A percentile compares a stretch with the other conserved stretches of the same genome.
phyloP scores from a whole-genome alignment of 768 basidiomycete species.

The Multifurca ochricompacta region DNA sequence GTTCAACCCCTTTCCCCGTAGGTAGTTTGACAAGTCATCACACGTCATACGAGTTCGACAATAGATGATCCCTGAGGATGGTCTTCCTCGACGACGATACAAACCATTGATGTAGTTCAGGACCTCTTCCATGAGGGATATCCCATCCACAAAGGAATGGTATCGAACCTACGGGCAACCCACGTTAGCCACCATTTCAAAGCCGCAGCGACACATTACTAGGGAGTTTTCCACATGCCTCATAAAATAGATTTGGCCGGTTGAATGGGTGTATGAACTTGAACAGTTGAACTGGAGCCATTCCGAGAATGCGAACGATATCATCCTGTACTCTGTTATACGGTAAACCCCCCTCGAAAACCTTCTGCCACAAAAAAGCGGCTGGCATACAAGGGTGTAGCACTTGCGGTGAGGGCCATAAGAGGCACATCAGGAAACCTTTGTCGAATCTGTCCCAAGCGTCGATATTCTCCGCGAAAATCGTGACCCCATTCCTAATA shows the following conservation, averaged over 20 bases:
- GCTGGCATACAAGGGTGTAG: constrained; percentile 60
- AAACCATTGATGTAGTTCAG: constrained; percentile 57
- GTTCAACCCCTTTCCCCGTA: constrained; percentile 59
- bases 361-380: too few species aligned
- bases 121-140: constrained; percentile 55
- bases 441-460: constrained; percentile 61
- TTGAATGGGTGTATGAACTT: constrained; percentile 76
- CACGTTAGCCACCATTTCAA: background rate
- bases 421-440: constrained; percentile 65
- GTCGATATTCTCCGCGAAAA: constrained; percentile 67
- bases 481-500: constrained; percentile 81
- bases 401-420: constrained; percentile 84
- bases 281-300: constrained; percentile 48
- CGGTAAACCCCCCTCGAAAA: constrained; percentile 6
- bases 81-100: constrained; percentile 47
- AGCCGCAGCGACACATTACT: background rate
- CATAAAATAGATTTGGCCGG: constrained; percentile 71
- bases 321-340: constrained; percentile 63
- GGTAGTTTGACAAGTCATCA: constrained; percentile 53
- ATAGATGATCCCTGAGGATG: constrained; percentile 71
- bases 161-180: constrained; percentile 50
- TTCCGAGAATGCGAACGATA: constrained; percentile 58
- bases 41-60: constrained; percentile 64
- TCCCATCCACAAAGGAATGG: constrained; percentile 41
- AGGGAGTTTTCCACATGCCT: constrained; percentile 39